Conservation (phyloP, 2,329 filamentous ascomycete species). For the Colletotrichum tamarilloi region DNA sequence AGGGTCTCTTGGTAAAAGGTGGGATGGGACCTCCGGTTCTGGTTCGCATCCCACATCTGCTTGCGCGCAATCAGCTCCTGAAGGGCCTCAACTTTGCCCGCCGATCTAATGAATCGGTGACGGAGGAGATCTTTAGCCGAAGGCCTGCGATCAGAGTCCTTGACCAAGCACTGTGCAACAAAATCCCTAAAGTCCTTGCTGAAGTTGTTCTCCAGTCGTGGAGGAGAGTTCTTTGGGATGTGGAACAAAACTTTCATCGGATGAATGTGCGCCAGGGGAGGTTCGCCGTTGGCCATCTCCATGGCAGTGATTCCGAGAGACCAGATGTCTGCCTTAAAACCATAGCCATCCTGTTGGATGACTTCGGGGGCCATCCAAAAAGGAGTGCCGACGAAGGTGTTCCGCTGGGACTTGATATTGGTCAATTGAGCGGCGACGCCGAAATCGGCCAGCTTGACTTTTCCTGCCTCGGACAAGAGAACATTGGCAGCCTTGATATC, state of each 20-base stretch:
- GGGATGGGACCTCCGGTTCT: constrained; percentile 74
- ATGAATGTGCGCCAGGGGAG: constrained; percentile 86
- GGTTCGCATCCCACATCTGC: constrained; percentile 83
- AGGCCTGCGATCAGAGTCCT: constrained; percentile 86
- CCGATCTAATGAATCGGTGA: constrained; percentile 87
- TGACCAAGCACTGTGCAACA: constrained; percentile 87
- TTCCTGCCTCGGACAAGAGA: constrained; percentile 88
- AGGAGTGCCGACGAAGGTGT: constrained; percentile 97
- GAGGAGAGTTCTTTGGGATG: constrained; percentile 89
- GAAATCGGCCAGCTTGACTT: constrained; percentile 96
- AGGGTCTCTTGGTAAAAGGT: constrained; percentile 96
- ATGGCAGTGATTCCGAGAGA: constrained; percentile 92
- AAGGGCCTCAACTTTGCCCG: constrained; percentile 87
- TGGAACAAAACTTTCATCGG: constrained; percentile 95
- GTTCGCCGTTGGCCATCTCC: constrained; percentile 88
- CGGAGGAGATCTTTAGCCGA: constrained; percentile 88
- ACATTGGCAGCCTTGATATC: constrained; percentile 98
- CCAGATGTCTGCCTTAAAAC: constrained; percentile 95
- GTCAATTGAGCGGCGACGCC: constrained; percentile 96
- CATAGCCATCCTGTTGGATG: constrained; percentile 84
- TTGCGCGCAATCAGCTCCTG: constrained; percentile 88
- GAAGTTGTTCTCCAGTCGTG: constrained; percentile 85
- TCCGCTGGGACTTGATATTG: constrained; percentile 96
- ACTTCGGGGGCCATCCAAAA: constrained; percentile 98
- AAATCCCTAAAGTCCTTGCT: constrained; percentile 96